A percentile compares a stretch with the other conserved stretches of the same genome.
These are phyloP conservation scores for Wickerhamomyces strasburgensis DNA, from an alignment of 805 yeast species.

Conservation along the genomic window DNA sequence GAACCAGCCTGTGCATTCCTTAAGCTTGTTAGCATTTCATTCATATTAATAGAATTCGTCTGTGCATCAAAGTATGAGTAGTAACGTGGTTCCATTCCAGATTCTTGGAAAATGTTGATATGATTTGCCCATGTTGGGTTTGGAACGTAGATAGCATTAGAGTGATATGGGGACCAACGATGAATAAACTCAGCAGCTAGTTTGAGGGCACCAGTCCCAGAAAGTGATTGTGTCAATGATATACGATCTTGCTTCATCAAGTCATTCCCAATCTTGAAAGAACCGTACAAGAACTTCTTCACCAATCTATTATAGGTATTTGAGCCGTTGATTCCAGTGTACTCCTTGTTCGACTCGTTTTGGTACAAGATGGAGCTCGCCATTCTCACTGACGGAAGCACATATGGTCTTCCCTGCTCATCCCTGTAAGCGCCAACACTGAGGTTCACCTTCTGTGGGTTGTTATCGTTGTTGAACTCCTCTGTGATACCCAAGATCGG, in stretches of 20 bases:
- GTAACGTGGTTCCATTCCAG: slow-evolving; percentile 58
- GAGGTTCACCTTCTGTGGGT: slow-evolving; percentile 48
- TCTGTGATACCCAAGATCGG: slow-evolving; percentile 79
- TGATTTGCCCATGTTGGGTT: slow-evolving; percentile 96
- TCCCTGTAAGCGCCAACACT: slow-evolving; percentile 81
- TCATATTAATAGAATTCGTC: slow-evolving; percentile 60
- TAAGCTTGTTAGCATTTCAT: slow-evolving; percentile 57
- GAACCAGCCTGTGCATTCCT: slow-evolving; percentile 50
- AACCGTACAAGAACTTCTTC: slow-evolving; percentile 65
- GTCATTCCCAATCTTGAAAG: slow-evolving; percentile 50
- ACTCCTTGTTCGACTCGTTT: slow-evolving; percentile 61
- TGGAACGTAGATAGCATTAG: slow-evolving; percentile 56
- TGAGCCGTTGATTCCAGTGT: slow-evolving; percentile 81
- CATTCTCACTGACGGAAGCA: slow-evolving; percentile 54
- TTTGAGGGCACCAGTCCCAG: slow-evolving; percentile 94
- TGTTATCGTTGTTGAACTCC: slow-evolving; percentile 62
- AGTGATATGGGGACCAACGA: slow-evolving; percentile 45
- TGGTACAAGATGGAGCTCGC: slow-evolving; percentile 44
- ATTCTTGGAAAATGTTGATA: slow-evolving; percentile 66
- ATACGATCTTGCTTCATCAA: slow-evolving; percentile 56
- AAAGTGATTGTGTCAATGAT: slow-evolving; percentile 81
- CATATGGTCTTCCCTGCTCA: slow-evolving; percentile 81
- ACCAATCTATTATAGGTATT: slow-evolving; percentile 63
- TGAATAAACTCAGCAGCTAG: slow-evolving; percentile 75
- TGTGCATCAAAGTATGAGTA: slow-evolving; percentile 68